A percentile compares a stretch with the other conserved stretches of the same genome.
Conservation (phyloP, 129 eudicot genomes). For the Mikania micrantha region DNA sequence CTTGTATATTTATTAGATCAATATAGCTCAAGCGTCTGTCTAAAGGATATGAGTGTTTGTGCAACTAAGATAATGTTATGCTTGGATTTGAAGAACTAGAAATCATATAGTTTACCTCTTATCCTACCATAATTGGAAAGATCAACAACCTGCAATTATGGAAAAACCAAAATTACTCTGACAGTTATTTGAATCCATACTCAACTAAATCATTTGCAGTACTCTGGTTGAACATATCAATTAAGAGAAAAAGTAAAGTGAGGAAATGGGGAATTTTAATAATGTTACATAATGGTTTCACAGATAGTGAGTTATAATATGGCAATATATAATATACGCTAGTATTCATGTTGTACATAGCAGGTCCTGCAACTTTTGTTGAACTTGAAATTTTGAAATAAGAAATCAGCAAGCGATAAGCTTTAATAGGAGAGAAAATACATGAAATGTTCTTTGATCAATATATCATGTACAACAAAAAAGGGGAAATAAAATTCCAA, state of each 20-base stretch:
- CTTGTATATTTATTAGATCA: neutral
- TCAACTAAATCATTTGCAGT: slow-evolving; percentile 10
- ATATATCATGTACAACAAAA: neutral
- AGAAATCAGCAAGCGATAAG: neutral
- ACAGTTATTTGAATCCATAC: neutral
- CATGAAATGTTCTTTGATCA: neutral
- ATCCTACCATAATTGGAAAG: slow-evolving; percentile 77
- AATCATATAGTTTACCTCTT: slow-evolving; percentile 52
- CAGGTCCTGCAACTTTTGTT: neutral
- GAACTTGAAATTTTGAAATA: neutral
- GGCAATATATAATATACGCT: neutral
- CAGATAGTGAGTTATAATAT: neutral
- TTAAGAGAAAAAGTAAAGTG: neutral
- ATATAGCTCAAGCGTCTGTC: neutral
- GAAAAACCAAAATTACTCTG: neutral
- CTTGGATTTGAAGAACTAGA: neutral
- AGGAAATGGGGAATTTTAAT: neutral
- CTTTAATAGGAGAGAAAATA: neutral
- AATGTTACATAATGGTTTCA: neutral
- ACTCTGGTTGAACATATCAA: neutral
- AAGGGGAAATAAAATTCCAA: neutral
- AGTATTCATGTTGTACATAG: neutral
- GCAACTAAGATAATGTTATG: neutral
- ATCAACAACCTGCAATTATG: slow-evolving; percentile 56
- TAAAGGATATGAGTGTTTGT: neutral